Evolutionary conservation across 495 filamentous ascomycete genomes (phyloP).

Genomic region (Aspergillus saccharolyticus): DNA sequence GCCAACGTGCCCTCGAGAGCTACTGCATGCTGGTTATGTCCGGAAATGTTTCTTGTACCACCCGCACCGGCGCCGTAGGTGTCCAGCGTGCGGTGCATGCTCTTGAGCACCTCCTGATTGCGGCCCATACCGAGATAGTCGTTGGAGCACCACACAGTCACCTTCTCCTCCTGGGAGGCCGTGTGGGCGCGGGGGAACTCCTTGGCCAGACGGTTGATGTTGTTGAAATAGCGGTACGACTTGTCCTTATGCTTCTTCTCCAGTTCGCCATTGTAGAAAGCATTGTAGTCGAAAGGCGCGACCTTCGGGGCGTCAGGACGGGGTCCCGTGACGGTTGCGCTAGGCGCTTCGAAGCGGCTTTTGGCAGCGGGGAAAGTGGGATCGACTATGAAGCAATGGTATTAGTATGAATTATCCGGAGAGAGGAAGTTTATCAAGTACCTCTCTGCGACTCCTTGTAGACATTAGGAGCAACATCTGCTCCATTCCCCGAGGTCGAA

Average conservation of each 20-base stretch:
- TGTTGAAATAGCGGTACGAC: slow-evolving; percentile 99
- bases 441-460: slow-evolving; percentile 57
- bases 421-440: background rate
- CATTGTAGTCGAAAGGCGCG: slow-evolving; percentile 79
- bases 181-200: slow-evolving; percentile 96
- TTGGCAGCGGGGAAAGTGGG: slow-evolving; percentile 16
- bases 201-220: slow-evolving; percentile 96
- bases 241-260: slow-evolving; percentile 99
- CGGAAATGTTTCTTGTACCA: slow-evolving; percentile 95
- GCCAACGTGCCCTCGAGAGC: slow-evolving; percentile 78
- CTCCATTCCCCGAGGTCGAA: slow-evolving; percentile 68
- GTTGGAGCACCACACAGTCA: slow-evolving; percentile 98
- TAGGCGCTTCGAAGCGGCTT: slow-evolving; percentile 4
- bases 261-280: slow-evolving; percentile 80
- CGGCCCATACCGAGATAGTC: slow-evolving; percentile 98
- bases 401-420: slow-evolving; percentile 1
- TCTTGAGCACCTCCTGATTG: slow-evolving; percentile 77
- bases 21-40: slow-evolving; percentile 93
- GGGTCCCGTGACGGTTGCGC: slow-evolving; percentile 22
- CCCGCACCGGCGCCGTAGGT: slow-evolving; percentile 93
- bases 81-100: slow-evolving; percentile 93
- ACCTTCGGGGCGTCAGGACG: slow-evolving; percentile 39
- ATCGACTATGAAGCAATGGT: slow-evolving; percentile 20
- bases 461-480: slow-evolving; percentile 61
- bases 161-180: slow-evolving; percentile 74